Evolutionary conservation across 148 eudicot genomes (phyloP), one percentile per base, ranked within the genome.

Genomic region (Dianthus caryophyllus): DNA sequence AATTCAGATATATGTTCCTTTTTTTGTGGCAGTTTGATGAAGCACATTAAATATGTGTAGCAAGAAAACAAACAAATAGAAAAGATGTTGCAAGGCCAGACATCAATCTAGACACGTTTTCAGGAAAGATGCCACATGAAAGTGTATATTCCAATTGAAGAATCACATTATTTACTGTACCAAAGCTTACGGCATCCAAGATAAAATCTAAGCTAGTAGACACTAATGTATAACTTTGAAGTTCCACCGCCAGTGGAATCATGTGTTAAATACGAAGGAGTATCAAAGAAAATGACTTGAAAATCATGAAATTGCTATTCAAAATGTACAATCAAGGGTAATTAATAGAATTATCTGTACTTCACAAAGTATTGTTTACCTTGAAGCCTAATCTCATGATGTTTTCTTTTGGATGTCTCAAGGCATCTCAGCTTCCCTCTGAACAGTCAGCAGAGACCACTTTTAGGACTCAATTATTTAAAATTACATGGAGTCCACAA

Each of bases 351-450:
- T n/a, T n/a, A n/a, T n/a, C n/a, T n/a, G n/a, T 9, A 21, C 49
- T 38, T 17, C 39, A 59, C 21, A 49, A 49, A 57, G 29, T 41
- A 47, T 33, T 14, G 59, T 72, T 67, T 74, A 91, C 97, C 97
- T 80, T 86, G 82, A 72, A 86, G 80, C 77, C 74, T 83, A 66
- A 84, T 74, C 78, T 94, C 98, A 59, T 85, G 21, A 66, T 69
- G 73, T 73, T 82, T 88, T 73, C 92, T 88, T 69, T 84, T 90
- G 20, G 84, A 65, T 71, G 78, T 81, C 65, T 72, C 76, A 49
- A 73, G 69, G 70, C 74, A 73, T 59, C 84, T 78, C 51, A 90
- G 78, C 84, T 86, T 90, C 49, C 79, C 85, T 77, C 97, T 91
- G 89, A 65, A 86, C 79, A 66, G 76, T 21, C 59, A 67, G 50